Base-by-base conservation (phyloP, 129 eudicot genomes). In the Lactuca sativa region DNA sequence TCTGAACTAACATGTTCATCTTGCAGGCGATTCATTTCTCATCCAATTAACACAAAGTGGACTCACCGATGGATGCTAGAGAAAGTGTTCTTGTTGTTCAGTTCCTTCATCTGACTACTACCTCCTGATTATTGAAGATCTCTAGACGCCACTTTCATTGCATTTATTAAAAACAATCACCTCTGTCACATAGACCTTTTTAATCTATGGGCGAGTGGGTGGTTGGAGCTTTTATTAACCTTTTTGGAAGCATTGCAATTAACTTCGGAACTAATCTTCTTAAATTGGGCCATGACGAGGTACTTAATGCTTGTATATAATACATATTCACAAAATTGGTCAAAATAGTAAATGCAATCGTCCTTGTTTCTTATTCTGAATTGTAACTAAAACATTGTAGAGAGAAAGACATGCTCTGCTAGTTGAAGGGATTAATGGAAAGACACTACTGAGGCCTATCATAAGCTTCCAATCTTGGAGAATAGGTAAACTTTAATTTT, bases 281-380 rank as follows among this genome's bases (percentile, higher is more conserved):
- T 73, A 93, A 93, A 77, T 74, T 93, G 86, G 98, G 98, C 38
- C 98, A 93, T 76, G 95, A 86, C 40, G 98, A 93, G 96, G 98
- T 93, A 84, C 72, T 78, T 51, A 15, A 36, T 38, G 17, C 9
- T 66, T 66, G 8, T 15, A 53, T 53, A n/a, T n/a, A n/a, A 53
- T 15, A 44, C 6, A 44, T 44, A 53, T 47, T 5, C 15, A 49
- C 58, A 53, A 17, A 53, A 53, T 53, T 5, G 9, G 30, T 53
- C 15, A 53, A 4, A 53, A n/a, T 53, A n/a, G 30, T 16, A 15
- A 15, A 4, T 53, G 1, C 30, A 53, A 17, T 47, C 15, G 12
- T 47, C 58, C 58, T 44, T 32, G 10, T 13, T 43, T 53, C 38
- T 66, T 75, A 70, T 41, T 49, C n/a, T 34, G 59, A 79, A 21